phyloP scores from a whole-genome alignment of 345 rosid genomes.

The Excoecaria cochinchinensis region DNA sequence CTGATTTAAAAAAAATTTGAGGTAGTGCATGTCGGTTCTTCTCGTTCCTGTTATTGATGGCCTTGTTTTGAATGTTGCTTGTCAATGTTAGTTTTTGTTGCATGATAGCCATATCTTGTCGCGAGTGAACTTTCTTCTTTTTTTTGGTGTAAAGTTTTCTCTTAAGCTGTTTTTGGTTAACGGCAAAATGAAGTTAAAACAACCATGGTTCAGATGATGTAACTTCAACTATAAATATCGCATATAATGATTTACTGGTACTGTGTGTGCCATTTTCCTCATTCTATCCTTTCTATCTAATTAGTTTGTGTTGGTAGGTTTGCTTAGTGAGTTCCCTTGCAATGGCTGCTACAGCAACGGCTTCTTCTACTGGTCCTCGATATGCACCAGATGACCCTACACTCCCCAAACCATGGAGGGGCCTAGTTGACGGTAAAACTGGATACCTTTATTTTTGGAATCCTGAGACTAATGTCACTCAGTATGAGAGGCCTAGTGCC shows the following conservation, averaged over 20 bases:
- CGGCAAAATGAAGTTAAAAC: background rate
- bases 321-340: background rate
- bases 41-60: too few species aligned
- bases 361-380: slow-evolving; percentile 55
- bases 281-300: background rate
- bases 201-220: background rate
- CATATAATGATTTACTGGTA: background rate
- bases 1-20: too few species aligned
- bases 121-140: background rate
- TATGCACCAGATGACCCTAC: slow-evolving; percentile 92
- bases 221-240: background rate
- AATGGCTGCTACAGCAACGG: slow-evolving; percentile 59
- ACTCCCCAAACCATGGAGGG: slow-evolving; percentile 97
- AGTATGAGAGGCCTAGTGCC: slow-evolving; percentile 69
- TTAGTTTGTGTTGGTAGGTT: background rate
- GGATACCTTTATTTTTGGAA: slow-evolving; percentile 96
- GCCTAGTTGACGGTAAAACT: slow-evolving; percentile 86
- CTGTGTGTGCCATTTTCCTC: background rate
- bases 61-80: background rate
- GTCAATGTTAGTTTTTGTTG: background rate
- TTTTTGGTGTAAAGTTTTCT: background rate
- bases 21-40: too few species aligned
- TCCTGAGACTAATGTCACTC: slow-evolving; percentile 93
- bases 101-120: background rate
- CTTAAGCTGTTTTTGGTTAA: background rate